Evolutionary conservation across 192 early-diverging fungal genomes (phyloP).

Genomic region (Backusella westeae): DNA sequence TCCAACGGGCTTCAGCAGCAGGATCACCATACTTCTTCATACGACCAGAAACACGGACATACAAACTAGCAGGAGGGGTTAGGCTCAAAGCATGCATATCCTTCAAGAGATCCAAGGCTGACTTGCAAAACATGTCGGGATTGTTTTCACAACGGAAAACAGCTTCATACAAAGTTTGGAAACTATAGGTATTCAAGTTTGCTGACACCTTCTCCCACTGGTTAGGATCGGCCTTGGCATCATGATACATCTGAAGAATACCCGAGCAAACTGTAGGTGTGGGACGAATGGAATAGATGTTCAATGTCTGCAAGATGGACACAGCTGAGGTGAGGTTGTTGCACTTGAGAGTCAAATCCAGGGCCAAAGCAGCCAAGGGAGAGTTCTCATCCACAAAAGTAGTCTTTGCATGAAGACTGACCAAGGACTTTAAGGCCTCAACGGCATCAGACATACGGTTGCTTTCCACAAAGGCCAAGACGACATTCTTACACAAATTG

Average conservation of each 20-base stretch:
- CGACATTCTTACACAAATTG: constrained; percentile 14
- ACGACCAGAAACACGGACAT: constrained; percentile 12
- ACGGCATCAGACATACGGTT: background rate
- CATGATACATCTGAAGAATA: constrained; percentile 10
- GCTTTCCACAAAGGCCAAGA: background rate
- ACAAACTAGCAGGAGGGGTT: constrained; percentile 4
- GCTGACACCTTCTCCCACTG: background rate
- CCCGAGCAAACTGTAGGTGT: background rate
- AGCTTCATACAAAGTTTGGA: constrained; percentile 18
- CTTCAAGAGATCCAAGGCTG: constrained; percentile 13
- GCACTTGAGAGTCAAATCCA: background rate
- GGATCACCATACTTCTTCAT: constrained; percentile 14
- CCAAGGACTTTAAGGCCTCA: background rate
- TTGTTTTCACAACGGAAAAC: constrained; percentile 3
- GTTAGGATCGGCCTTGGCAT: background rate
- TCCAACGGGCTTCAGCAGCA: constrained; percentile 16
- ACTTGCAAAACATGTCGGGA: background rate
- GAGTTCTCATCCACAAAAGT: background rate
- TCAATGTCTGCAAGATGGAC: constrained; percentile 14
- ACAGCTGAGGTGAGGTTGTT: constrained; percentile 6
- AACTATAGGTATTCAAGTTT: background rate
- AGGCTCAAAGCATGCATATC: constrained; percentile 25
- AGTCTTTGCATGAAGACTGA: background rate
- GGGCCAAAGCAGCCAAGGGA: background rate
- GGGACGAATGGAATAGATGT: constrained; percentile 1